Evolutionary conservation across 768 basidiomycete genomes (phyloP), one percentile per base, ranked within the genome.

Genomic region (Rhodotorula graminis): DNA sequence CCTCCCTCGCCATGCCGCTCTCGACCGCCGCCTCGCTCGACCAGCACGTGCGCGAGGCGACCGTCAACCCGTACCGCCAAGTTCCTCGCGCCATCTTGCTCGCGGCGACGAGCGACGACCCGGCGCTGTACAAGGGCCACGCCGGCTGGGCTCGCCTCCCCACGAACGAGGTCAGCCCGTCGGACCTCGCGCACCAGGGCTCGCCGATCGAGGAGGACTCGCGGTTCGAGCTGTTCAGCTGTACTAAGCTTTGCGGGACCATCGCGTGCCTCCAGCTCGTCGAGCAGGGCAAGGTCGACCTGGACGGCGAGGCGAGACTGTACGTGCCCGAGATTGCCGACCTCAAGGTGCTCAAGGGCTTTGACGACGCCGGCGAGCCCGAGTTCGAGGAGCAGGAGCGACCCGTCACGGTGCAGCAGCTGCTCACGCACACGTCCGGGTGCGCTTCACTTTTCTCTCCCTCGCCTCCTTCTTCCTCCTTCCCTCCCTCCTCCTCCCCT

Each of bases 251-350:
- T 23, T 65, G 80, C 46, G 78, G 78, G 2, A 72, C 72, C 70
- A 65, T 81, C 55, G 79, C 79, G 1, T 78, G 76, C 8, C 65
- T 80, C 0, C 79, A 80, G 59, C 76, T 81, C 16, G 65, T 80
- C 55, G 80, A 81, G 37, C 76, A 75, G 31, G 78, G 78, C 33
- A 49, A 71, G 31, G 52, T 80, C 50, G 64, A 42, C 33, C 68
- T 80, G 21, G 76, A 80, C 49, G 78, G 72, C 62, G 65, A 65
- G 23, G 76, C 73, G 3, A 65, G 67, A n/a, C 64, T 64, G 57
- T 74, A 75, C 52, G 64, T 79, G 2, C 77, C 77, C 2, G 80
- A 80, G 68, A 56, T 80, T 1, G 61, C 49, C 27, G 62, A 75
- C 37, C 60, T 78, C 42, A 63, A 74, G 31, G 63, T 80, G 18